A percentile compares a stretch with the other conserved stretches of the same genome.
Conservation (phyloP, 2,329 filamentous ascomycete genomes). For the Trichoderma asperellum region DNA sequence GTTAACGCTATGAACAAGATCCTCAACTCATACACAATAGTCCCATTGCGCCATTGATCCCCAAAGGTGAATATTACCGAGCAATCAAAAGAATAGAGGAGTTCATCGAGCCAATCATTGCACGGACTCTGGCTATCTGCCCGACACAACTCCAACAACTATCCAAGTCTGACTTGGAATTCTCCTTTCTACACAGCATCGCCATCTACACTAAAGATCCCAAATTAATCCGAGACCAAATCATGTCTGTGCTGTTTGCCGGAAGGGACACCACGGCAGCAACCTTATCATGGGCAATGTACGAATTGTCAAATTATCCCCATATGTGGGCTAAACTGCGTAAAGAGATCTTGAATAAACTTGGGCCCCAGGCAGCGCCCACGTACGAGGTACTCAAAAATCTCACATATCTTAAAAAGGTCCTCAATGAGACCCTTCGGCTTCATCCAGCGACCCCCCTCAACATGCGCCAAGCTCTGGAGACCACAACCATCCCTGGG, state of each 20-base stretch:
- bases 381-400: conserved; percentile 83
- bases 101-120: conserved; percentile 72
- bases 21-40: conserved; percentile 42
- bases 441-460: conserved; percentile 78
- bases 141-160: conserved; percentile 70
- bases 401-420: conserved; percentile 78
- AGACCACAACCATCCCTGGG: conserved; percentile 31
- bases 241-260: conserved; percentile 74
- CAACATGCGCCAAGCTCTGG: conserved; percentile 63
- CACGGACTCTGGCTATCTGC: conserved; percentile 64
- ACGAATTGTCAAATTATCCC: conserved; percentile 76
- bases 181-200: conserved; percentile 79
- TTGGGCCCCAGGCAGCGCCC: conserved; percentile 65
- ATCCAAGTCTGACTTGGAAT: conserved; percentile 65
- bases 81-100: conserved; percentile 67
- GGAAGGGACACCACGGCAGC: conserved; percentile 85
- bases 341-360: conserved; percentile 66
- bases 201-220: conserved; percentile 67
- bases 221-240: conserved; percentile 72
- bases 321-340: conserved; percentile 69
- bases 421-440: conserved; percentile 77
- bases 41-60: conserved; percentile 61
- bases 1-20: neutral
- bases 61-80: conserved; percentile 62
- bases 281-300: conserved; percentile 79